Base-by-base conservation (phyloP, 352 stramenopile genomes). In the Pythium guiyangense region DNA sequence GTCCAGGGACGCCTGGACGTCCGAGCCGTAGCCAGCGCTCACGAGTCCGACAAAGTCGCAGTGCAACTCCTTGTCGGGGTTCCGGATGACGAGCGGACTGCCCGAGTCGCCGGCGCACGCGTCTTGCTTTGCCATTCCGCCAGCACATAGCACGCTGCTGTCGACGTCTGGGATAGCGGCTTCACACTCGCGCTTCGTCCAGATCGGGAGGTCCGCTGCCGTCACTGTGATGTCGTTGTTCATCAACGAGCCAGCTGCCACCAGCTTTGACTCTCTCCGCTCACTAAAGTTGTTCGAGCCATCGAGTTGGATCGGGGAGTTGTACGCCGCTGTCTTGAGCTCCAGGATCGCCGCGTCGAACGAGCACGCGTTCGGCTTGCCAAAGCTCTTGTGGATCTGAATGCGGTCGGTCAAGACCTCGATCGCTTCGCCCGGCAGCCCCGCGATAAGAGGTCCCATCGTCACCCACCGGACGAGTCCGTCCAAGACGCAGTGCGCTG, bases 51-150 rank as follows among this genome's bases (percentile, higher is more conserved):
- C 59, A 25, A 77, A 60, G 29, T 34, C 2, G 25, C 26, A n/a
- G n/a, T n/a, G n/a, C n/a, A n/a, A n/a, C 14, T 74, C 66, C 2
- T 53, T 25, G 18, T 49, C 49, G 2, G 35, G 22, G 17, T n/a
- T 35, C 40, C 47, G 40, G 8, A 74, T 26, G 29, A 77, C 66
- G 8, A 77, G 49, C 3, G 69, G 69, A 12, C 69, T 61, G 11
- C 69, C 69, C 25, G 69, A 77, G 60, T 77, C 69, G 39, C 69
- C 69, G 6, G 53, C 65, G 47, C 69, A 77, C 31, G 69, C 66
- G 26, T 77, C 69, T 14, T 62, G 40, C 4, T 59, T 59, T 3
- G 54, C 49, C n/a, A 45, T 27, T 9, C 62, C 66, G 20, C 65
- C 20, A 4, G 69, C 69, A 54, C 69, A 77, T 10, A 77, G 43